phyloP scores from a whole-genome alignment of 1,139 yeast species.

The Geotrichum reessii region DNA sequence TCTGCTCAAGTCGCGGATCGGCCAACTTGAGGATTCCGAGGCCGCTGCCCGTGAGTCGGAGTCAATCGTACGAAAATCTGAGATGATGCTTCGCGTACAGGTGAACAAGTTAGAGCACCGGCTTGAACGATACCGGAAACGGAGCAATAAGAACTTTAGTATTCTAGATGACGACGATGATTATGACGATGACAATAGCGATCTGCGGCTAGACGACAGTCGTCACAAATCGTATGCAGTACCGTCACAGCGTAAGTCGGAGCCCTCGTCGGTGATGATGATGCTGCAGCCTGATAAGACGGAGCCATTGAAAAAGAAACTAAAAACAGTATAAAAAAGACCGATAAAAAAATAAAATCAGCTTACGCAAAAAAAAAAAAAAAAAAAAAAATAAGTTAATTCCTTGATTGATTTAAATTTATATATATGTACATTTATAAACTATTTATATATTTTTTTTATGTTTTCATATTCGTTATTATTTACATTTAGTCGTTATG shows the following conservation, averaged over 20 bases:
- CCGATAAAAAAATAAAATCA: neutral
- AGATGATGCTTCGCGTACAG: constrained; percentile 19
- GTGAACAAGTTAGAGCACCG: constrained; percentile 15
- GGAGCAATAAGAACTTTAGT: neutral
- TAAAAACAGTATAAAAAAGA: neutral
- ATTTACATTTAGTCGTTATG: neutral
- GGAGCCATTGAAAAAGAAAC: neutral
- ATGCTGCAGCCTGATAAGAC: neutral
- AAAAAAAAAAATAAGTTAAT: neutral
- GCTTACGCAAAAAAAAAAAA: neutral
- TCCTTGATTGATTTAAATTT: neutral
- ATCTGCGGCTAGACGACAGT: neutral
- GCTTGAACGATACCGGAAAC: neutral
- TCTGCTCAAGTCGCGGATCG: constrained; percentile 70
- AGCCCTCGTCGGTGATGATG: neutral
- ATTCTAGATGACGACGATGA: neutral
- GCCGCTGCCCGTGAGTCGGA: constrained; percentile 36
- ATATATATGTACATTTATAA: neutral
- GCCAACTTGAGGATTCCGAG: constrained; percentile 60
- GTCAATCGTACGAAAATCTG: constrained; percentile 23
- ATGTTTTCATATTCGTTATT: neutral
- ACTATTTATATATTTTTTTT: neutral
- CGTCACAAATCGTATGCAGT: neutral
- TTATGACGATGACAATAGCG: neutral
- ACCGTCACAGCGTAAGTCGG: neutral